These are phyloP conservation scores for Xylariaceae sp. DNA, from an alignment of 2,329 filamentous ascomycete genomes.

Conservation along the genomic window DNA sequence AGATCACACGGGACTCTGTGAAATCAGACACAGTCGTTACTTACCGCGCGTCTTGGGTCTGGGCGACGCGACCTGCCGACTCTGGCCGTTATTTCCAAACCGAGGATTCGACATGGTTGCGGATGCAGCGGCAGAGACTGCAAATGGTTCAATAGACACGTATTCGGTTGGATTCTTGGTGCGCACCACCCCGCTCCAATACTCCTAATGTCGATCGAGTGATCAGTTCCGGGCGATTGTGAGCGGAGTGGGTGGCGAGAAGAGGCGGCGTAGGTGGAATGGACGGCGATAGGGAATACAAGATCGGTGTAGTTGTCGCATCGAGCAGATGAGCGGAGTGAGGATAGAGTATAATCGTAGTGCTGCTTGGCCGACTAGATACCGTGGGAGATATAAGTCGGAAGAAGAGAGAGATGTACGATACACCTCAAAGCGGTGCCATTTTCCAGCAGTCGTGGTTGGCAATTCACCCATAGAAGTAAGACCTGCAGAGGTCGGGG, in stretches of 20 bases:
- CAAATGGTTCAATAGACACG: constrained; percentile 23
- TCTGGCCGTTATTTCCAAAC: constrained; percentile 30
- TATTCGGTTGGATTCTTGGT: constrained; percentile 17
- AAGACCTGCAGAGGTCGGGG: constrained; percentile 3
- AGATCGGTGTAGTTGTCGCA: constrained; percentile 12
- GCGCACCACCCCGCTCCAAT: constrained; percentile 24
- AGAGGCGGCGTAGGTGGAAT: constrained; percentile 4
- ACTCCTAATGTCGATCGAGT: constrained; percentile 18
- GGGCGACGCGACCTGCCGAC: constrained; percentile 35
- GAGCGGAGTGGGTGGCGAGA: constrained; percentile 8
- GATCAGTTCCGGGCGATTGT: constrained; percentile 6
- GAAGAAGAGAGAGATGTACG: constrained; percentile 18
- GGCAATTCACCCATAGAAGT: constrained; percentile 28
- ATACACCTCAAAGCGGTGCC: constrained; percentile 31
- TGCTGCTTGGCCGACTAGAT: constrained; percentile 5
- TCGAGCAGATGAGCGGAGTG: constrained; percentile 7
- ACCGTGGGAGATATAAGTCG: constrained; percentile 1
- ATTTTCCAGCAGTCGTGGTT: constrained; percentile 27
- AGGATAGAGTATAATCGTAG: constrained; percentile 1
- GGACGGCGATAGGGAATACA: constrained; percentile 8
- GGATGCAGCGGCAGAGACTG: constrained; percentile 3
- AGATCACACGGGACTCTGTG: no score
- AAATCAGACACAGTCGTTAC: constrained; percentile 9
- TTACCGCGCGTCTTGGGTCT: constrained; percentile 35
- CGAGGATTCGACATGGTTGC: constrained; percentile 32